Percentiles rank a stretch among this genome's conserved stretches.
phyloP scores from a whole-genome alignment of 2,329 filamentous ascomycete genomes.

The Ophiocordyceps sinensis region DNA sequence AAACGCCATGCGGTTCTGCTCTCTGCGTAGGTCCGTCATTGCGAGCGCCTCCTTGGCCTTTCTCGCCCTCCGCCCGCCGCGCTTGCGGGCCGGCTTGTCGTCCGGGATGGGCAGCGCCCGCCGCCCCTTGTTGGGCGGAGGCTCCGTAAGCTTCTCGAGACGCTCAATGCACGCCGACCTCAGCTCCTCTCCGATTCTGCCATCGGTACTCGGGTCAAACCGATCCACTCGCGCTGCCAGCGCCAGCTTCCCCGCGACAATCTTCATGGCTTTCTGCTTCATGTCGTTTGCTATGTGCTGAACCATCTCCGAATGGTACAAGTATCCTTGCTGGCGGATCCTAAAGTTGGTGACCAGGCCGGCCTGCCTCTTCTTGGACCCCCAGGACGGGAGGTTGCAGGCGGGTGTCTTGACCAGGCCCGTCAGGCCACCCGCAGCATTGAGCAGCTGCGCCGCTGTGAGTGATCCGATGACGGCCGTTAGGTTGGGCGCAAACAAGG shows the following conservation, averaged over 20 bases:
- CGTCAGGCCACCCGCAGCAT: slow-evolving; percentile 77
- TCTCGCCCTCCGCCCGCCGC: slow-evolving; percentile 74
- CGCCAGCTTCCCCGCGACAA: slow-evolving; percentile 83
- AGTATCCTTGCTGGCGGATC: slow-evolving; percentile 78
- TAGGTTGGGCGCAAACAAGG: slow-evolving; percentile 85
- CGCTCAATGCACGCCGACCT: slow-evolving; percentile 72
- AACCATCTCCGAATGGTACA: slow-evolving; percentile 86
- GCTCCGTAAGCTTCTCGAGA: slow-evolving; percentile 84
- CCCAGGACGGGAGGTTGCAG: slow-evolving; percentile 83
- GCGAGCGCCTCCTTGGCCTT: slow-evolving; percentile 95
- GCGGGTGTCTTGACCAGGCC: slow-evolving; percentile 84
- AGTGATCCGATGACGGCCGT: slow-evolving; percentile 82
- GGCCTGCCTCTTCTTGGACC: slow-evolving; percentile 72
- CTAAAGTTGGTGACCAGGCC: slow-evolving; percentile 89
- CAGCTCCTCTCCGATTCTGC: slow-evolving; percentile 68
- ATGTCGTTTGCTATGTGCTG: slow-evolving; percentile 71
- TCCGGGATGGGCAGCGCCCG: slow-evolving; percentile 84
- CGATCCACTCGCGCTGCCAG: slow-evolving; percentile 87
- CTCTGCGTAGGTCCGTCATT: slow-evolving; percentile 92
- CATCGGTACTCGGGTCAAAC: slow-evolving; percentile 67
- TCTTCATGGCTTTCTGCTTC: slow-evolving; percentile 87
- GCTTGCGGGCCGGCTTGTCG: slow-evolving; percentile 86
- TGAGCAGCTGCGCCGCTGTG: slow-evolving; percentile 91
- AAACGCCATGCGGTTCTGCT: slow-evolving; percentile 91
- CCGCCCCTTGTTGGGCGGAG: slow-evolving; percentile 75